Base-by-base conservation (phyloP, 768 basidiomycete species). In the Leccinum ochraceum region DNA sequence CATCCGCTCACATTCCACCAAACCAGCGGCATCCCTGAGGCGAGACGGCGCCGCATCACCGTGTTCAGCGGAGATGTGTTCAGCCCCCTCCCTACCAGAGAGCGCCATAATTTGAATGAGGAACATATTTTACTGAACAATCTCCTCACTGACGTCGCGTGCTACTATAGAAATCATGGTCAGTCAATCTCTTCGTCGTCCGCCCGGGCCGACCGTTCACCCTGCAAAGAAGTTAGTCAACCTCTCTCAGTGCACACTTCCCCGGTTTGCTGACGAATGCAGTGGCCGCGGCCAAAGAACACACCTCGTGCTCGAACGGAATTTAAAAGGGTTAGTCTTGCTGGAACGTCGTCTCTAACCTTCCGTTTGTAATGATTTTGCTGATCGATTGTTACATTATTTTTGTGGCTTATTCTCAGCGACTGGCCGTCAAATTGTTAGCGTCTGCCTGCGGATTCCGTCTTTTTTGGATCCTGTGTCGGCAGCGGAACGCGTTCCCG, bases 21-120 rank as follows among this genome's bases (percentile, higher is more conserved):
- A 7, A 57, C 49, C 11, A 68, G 48, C 20, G 28, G 30, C n/a
- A n/a, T 37, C 11, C 51, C 54, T 13, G 44, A 60, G 14, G 44
- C 54, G 34, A 32, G 26, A 26, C 26, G 26, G 26, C 17, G 32
- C 17, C 53, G 57, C 50, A 51, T 57, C 24, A 57, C 26, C 8
- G 17, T 59, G 14, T 64, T 60, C 53, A 58, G 61, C n/a, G 51
- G 62, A 11, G 66, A 70, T 20, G 39, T 51, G 1, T 60, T 59
- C 46, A 59, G 49, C 37, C 60, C 59, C 62, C 59, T 13, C 57
- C 11, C 58, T 54, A 3, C 57, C 53, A 3, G 62, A 56, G 50
- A 64, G 49, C 26, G 42, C 54, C 10, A 52, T 64, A 48, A 54
- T 39, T 11, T 34, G 28, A 59, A 64, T 50, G 60, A 51, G 16